Percentiles rank a stretch among this genome's conserved stretches.
Conservation (phyloP, 1,139 yeast species). For the Diutina mesorugosa region DNA sequence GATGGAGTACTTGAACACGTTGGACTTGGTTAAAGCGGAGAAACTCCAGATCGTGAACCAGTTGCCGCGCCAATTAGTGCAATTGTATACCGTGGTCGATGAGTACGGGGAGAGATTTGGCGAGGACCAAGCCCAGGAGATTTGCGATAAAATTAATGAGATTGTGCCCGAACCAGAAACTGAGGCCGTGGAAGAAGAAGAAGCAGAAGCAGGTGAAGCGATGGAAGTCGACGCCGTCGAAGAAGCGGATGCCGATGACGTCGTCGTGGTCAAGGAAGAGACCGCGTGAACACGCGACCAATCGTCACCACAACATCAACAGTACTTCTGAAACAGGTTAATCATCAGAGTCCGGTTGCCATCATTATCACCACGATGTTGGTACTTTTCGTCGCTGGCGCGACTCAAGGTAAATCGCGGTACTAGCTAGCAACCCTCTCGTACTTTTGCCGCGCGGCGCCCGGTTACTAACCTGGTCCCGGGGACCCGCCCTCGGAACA, state of each 20-base stretch:
- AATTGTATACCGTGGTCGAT: constrained; percentile 68
- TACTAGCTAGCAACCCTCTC: neutral
- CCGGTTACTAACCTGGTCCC: neutral
- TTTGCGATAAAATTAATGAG: constrained; percentile 36
- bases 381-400: too few species aligned
- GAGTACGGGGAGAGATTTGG: constrained; percentile 80
- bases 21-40: constrained; percentile 67
- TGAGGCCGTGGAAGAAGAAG: constrained; percentile 19
- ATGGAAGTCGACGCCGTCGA: neutral
- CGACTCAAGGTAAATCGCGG: neutral
- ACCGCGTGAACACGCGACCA: too few species aligned
- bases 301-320: too few species aligned
- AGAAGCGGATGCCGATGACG: neutral
- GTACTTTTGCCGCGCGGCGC: neutral
- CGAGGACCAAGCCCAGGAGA: constrained; percentile 45
- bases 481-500: neutral
- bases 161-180: constrained; percentile 33
- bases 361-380: too few species aligned
- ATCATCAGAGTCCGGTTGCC: too few species aligned
- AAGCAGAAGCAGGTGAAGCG: constrained; percentile 9
- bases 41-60: constrained; percentile 72
- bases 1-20: constrained; percentile 37
- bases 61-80: constrained; percentile 70
- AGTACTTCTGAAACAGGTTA: neutral
- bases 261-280: neutral